These are phyloP conservation scores for Nannochloropsis salina DNA, from an alignment of 108 stramenopile genomes.

Conservation along the genomic window DNA sequence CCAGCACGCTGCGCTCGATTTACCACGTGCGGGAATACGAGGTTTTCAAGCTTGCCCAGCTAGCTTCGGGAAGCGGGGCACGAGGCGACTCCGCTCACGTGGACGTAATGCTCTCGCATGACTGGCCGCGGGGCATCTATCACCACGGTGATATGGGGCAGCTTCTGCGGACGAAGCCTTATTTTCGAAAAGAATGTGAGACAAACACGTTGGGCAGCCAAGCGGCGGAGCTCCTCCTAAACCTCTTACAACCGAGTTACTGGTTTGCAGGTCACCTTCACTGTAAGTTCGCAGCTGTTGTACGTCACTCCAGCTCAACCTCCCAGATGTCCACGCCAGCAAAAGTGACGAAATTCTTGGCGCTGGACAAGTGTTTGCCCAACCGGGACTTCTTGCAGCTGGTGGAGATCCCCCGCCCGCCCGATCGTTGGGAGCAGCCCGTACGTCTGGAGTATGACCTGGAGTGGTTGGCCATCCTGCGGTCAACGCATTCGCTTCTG, in stretches of 20 bases:
- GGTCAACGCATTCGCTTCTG: constrained; percentile 30
- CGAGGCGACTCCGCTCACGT: constrained; percentile 41
- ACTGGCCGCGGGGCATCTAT: constrained; percentile 93
- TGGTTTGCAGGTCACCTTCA: constrained; percentile 99
- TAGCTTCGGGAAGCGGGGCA: constrained; percentile 20
- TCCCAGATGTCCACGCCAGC: constrained; percentile 13
- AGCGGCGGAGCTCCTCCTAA: constrained; percentile 69
- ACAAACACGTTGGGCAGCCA: constrained; percentile 81
- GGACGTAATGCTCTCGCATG: constrained; percentile 84
- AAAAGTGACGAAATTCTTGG: constrained; percentile 80
- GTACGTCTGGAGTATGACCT: constrained; percentile 32
- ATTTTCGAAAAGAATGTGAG: constrained; percentile 73
- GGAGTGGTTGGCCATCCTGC: constrained; percentile 40
- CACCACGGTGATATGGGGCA: constrained; percentile 66
- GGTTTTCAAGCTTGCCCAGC: constrained; percentile 66
- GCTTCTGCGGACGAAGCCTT: constrained; percentile 64
- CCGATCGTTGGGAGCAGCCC: background rate
- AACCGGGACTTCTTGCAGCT: constrained; percentile 80
- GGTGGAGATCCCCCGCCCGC: constrained; percentile 30
- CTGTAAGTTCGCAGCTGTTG: constrained; percentile 81
- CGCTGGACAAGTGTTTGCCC: constrained; percentile 95
- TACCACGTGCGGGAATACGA: constrained; percentile 87
- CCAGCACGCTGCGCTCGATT: constrained; percentile 64
- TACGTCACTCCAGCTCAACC: constrained; percentile 56
- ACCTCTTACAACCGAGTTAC: constrained; percentile 68